Base-by-base conservation (phyloP, 106 monocot genomes). In the Dioscorea zingiberensis region DNA sequence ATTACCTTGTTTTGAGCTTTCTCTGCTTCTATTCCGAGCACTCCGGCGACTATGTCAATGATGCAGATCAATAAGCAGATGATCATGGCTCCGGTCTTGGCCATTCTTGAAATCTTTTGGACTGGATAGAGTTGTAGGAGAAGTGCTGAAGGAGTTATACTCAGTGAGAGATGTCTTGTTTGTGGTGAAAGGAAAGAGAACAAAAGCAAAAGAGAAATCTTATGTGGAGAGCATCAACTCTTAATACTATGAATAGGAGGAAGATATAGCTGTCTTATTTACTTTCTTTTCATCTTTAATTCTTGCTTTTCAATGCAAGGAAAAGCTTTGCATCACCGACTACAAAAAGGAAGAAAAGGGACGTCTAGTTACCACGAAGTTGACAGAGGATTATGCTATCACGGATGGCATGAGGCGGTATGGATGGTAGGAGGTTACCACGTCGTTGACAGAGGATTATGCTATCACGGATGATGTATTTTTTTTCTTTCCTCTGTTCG, bases 21-120 rank as follows among this genome's bases (percentile, higher is more conserved):
- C 67, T 89, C 85, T 13, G 89, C 93, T 83, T 93, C 58, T 13
- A 93, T 73, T 19, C 93, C 93, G 4, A 93, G 78, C 13, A 86
- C 48, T 26, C 89, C 93, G 11, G 89, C 88, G 15, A 63, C 74
- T 21, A 70, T 51, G 57, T 93, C 93, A 63, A 89, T 72, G 67
- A 60, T 48, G 22, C 89, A 26, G 21, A 93, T 81, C 73, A 89
- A 59, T 25, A 83, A 25, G 58, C 89, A 93, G 25, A 91, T 63
- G 25, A 73, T 19, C 16, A 49, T 66, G 0, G 74, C 71, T 54
- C 71, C 74, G 4, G 60, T 59, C 27, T 54, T 83, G 17, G 71
- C 76, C 87, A 87, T 84, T 62, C 49, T 30, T 53, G 22, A 5
- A 13, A 15, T 3, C 32, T 54, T 53, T 2, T 14, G 4, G 24